Conservation (phyloP, 768 basidiomycete species). For the Russula compacta region DNA sequence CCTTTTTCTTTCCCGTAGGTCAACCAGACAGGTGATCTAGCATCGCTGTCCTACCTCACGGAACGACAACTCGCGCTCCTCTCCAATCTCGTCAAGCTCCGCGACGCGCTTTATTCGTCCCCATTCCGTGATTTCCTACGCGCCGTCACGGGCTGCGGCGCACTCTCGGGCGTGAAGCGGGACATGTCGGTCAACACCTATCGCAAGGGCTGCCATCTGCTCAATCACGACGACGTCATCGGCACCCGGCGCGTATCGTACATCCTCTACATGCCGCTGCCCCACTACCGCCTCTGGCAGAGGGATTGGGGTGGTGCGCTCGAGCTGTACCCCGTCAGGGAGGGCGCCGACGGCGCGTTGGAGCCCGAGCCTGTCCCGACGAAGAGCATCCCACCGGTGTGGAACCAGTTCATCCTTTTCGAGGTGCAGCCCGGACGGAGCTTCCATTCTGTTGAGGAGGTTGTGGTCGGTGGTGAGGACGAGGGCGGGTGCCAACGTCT, state of each 20-base stretch:
- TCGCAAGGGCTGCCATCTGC: constrained; percentile 82
- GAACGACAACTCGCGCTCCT: constrained; percentile 69
- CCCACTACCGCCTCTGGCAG: constrained; percentile 67
- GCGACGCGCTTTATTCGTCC: constrained; percentile 84
- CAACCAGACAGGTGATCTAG: constrained; percentile 94
- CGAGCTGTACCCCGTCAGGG: constrained; percentile 75
- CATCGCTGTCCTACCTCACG: constrained; percentile 82
- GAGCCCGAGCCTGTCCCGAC: constrained; percentile 61
- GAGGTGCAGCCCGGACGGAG: constrained; percentile 92
- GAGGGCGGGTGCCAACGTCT: constrained; percentile 67
- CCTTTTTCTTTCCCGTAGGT: constrained; percentile 44
- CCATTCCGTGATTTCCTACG: constrained; percentile 78
- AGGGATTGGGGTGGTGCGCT: constrained; percentile 89
- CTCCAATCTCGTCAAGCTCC: constrained; percentile 69
- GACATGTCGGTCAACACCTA: constrained; percentile 95
- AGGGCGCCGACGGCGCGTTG: constrained; percentile 49
- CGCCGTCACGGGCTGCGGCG: constrained; percentile 84
- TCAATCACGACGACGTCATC: constrained; percentile 98
- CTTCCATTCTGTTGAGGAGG: constrained; percentile 96
- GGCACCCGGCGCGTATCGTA: constrained; percentile 90
- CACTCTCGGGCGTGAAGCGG: constrained; percentile 83
- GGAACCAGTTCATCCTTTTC: constrained; percentile 86
- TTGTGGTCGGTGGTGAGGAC: constrained; percentile 70
- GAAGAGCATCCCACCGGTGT: constrained; percentile 66
- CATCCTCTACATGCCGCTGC: constrained; percentile 92